Base-by-base conservation (phyloP, 768 basidiomycete genomes). In the Strobilomyces dryophilus region DNA sequence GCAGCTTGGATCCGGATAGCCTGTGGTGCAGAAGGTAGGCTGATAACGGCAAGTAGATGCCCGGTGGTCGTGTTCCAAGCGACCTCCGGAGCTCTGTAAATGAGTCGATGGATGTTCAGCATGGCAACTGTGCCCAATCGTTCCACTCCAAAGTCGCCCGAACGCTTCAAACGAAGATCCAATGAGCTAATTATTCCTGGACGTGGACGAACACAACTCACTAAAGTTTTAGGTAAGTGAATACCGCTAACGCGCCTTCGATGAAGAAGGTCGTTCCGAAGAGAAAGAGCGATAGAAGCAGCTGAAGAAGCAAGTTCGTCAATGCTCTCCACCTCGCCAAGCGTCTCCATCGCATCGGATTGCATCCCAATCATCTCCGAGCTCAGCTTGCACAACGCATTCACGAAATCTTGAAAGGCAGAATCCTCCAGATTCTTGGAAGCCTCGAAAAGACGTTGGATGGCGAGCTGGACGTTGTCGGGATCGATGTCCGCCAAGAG, bases 281-380 rank as follows among this genome's bases (percentile, higher is more conserved):
- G 75, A 8, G 76, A 74, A 49, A 79, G 69, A 1, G 69, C 64
- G 31, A 67, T 65, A 27, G 65, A 56, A 65, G 67, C 73, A 39
- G 62, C 52, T 21, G 64, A 56, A 66, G 64, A 70, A 34, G 61
- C 56, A 32, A 73, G 57, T 34, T 76, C 75, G 29, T 71, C 71
- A 10, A 56, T 47, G 44, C 65, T 66, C 35, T 70, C 71, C 10
- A 57, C 58, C 55, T 64, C 64, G 49, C 63, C 64, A 18, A 67
- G 72, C 37, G 43, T 18, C 21, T 49, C 61, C 20, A 45, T 55
- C 24, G 50, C 59, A 45, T 76, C 79, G 4, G 80, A 81, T 69
- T 92, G 87, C 84, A 97, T 87, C 35, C 87, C 87, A 18, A 98
- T 83, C 94, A 98, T 98, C 69, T 94, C 93, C 10, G 82, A 78